A percentile compares a stretch with the other conserved stretches of the same genome.
These are phyloP conservation scores for Erodium maritimum DNA, from an alignment of 345 rosid species.

Conservation along the genomic window DNA sequence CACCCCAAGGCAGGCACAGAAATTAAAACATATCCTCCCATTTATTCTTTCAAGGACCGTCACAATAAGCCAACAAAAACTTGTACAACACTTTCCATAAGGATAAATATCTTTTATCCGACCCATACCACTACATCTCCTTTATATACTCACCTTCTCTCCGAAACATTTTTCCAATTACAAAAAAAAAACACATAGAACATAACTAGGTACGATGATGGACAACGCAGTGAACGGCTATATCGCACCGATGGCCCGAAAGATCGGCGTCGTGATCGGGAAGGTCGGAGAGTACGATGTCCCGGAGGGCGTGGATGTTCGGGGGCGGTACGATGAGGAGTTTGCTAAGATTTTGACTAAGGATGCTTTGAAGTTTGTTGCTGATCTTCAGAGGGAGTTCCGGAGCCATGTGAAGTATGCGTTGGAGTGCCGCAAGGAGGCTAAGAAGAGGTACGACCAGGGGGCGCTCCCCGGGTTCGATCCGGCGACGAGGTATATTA, in stretches of 20 bases:
- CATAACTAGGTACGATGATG: conserved; percentile 8
- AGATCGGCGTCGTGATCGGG: background rate
- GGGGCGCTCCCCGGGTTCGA: conserved; percentile 69
- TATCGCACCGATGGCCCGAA: background rate
- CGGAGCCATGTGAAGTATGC: conserved; percentile 53
- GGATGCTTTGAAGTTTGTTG: conserved; percentile 75
- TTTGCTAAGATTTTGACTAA: conserved; percentile 53
- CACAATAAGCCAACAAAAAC: background rate
- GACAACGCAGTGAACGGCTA: conserved; percentile 7
- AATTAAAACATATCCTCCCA: conserved; percentile 2
- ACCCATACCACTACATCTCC: too few relatives aligned
- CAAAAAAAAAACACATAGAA: background rate
- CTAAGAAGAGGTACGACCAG: conserved; percentile 37
- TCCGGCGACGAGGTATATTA: conserved; percentile 55
- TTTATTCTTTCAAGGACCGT: background rate
- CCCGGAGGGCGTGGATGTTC: conserved; percentile 64
- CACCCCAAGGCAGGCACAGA: conserved; percentile 24
- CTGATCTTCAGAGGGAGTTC: conserved; percentile 69
- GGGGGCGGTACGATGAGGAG: conserved; percentile 56
- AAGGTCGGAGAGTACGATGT: conserved; percentile 28
- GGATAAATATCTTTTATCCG: too few relatives aligned
- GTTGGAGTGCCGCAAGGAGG: conserved; percentile 65
- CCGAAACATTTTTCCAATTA: background rate
- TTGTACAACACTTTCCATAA: background rate
- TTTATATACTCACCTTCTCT: conserved; percentile 7